Evolutionary conservation across 2,329 filamentous ascomycete species (phyloP), one percentile per base, ranked within the genome.

Genomic region (Mycosphaerella sp.): DNA sequence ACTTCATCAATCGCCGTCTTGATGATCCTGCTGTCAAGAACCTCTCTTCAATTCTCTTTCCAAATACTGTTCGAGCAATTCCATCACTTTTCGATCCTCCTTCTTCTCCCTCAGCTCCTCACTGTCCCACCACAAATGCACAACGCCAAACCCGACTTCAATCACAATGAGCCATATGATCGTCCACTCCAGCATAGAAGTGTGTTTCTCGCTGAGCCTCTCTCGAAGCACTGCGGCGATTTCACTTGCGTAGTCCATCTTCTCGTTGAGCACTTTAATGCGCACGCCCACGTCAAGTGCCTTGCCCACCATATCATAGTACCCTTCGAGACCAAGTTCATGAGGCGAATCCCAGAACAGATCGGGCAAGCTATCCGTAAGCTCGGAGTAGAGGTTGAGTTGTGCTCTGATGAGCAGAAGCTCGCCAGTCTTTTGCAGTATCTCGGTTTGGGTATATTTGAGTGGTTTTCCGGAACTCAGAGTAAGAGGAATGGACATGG

Each of bases 221-320:
- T 57, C 46, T 64, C 50, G 51, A 75, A 54, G 51, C 67, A 97
- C 90, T 46, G 78, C 87, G 6, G 93, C 89, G 67, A 96, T 96
- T 69, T 97, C 91, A 64, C 93, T 87, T 1, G 91, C 93, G 68
- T 98, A 97, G 65, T 95, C 91, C 81, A 98, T 94, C 73, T 95
- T 95, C 72, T 95, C 88, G 68, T 98, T 98, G 60, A 97, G 72
- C 14, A 88, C 84, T 63, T 87, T 87, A 71, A 97, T 97, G 44
- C 93, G 80, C 21, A 93, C 87, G 30, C 87, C 87, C 18, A 97
- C 90, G 69, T 97, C 93, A 32, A 98, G 78, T 0, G 89, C 89
- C 49, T 85, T 82, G 36, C 91, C 90, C 36, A 96, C 89, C 68
- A 93, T 87, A 60, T 95, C 90, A 69, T 97, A 98, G 72, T 96